Base-by-base conservation (phyloP, 805 yeast species). In the Metschnikowia rubicola region DNA sequence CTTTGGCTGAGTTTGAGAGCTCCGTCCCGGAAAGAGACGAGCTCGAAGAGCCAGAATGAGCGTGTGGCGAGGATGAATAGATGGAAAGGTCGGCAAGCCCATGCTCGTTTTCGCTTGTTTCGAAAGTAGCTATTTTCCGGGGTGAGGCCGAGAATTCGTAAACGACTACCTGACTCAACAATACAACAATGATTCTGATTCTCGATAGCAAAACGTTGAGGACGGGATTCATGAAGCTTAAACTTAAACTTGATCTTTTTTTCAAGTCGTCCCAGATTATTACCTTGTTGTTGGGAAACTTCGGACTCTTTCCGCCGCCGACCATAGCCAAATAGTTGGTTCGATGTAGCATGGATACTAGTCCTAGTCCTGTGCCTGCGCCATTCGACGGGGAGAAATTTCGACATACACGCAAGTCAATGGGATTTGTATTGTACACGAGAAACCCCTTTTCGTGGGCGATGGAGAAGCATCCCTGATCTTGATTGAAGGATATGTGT, bases 211-310 rank as follows among this genome's bases (percentile, higher is more conserved):
- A 75, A 9, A 88, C 89, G 53, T 85, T 82, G 39, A 86, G 68
- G 4, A 92, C 84, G 0, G 92, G 87, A 39, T 83, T 79, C 73
- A 78, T 76, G 61, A 91, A 89, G 62, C 88, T 94, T 49, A 94
- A 67, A 33, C 78, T 77, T 15, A 88, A 71, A 4, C 91, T 85
- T 29, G 83, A 83, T 54, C 82, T 83, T 52, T 84, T 78, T 65
- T 88, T 87, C 50, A 88, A 65, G 63, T 92, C 98, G 66, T 92
- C 97, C 96, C 97, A 94, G 13, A 92, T 83, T 32, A 89, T 77
- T 34, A 90, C 78, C 63, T 86, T 87, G 67, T 88, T 88, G 55
- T 80, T 74, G 1, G 96, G 86, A 58, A 81, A 88, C 51, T 80
- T 75, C 19, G 97, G 97, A 48, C 76, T 77, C 52, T 77, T 75